These are phyloP conservation scores for Syzygium jambos DNA, from an alignment of 345 rosid genomes.

Conservation along the genomic window DNA sequence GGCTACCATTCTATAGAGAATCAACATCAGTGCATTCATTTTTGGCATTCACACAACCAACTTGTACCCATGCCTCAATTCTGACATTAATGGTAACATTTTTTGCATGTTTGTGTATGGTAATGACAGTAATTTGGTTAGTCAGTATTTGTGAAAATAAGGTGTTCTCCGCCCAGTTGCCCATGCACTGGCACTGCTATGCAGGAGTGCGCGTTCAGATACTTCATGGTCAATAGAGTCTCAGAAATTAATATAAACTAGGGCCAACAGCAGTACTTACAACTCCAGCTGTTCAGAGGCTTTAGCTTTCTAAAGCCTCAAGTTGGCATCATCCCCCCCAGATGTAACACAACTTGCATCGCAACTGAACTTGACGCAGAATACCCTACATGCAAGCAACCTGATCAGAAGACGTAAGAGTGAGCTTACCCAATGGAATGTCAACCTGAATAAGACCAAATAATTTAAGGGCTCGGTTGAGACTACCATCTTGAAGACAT, in stretches of 20 bases:
- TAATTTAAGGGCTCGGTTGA: neutral
- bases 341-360: slow-evolving; percentile 81
- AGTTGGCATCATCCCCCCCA: slow-evolving; percentile 89
- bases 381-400: slow-evolving; percentile 43
- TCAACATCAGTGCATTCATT: neutral
- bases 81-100: neutral
- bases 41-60: neutral
- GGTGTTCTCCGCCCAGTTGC: neutral
- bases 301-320: slow-evolving; percentile 91
- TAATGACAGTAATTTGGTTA: neutral
- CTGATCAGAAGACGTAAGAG: neutral
- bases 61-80: neutral
- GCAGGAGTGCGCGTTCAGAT: neutral
- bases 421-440: neutral
- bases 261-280: slow-evolving; percentile 30
- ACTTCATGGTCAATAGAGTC: neutral
- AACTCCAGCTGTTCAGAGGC: slow-evolving; percentile 87
- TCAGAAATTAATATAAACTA: neutral
- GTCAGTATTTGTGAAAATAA: neutral
- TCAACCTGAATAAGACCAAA: neutral
- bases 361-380: slow-evolving; percentile 82
- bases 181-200: neutral
- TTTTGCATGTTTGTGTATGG: neutral
- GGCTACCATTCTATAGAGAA: neutral
- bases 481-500: neutral